phyloP scores from a whole-genome alignment of 2,329 filamentous ascomycete genomes.

The Aschersonia sp. region DNA sequence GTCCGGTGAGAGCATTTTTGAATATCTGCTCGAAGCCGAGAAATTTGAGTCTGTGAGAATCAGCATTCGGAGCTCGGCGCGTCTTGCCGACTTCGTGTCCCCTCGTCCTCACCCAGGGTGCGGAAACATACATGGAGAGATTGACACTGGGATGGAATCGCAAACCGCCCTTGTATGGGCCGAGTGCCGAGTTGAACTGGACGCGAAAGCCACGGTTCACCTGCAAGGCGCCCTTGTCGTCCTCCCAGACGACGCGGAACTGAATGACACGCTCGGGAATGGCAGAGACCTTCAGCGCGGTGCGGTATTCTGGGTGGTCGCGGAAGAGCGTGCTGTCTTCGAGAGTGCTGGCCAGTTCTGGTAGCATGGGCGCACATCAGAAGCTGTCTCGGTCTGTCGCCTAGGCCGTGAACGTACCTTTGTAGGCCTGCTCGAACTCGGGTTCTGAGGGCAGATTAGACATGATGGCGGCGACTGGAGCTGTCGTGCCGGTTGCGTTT shows the following conservation, averaged over 20 bases:
- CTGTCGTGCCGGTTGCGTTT: too few relatives aligned
- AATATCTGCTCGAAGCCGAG: slow-evolving; percentile 99
- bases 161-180: slow-evolving; percentile 95
- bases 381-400: background rate
- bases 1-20: slow-evolving; percentile 95
- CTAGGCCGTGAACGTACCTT: slow-evolving; percentile 37
- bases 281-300: slow-evolving; percentile 72
- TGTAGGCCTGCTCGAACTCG: slow-evolving; percentile 98
- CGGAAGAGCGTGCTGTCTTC: slow-evolving; percentile 87
- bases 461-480: slow-evolving; percentile 34
- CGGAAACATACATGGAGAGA: slow-evolving; percentile 39
- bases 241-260: slow-evolving; percentile 95
- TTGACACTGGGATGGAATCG: slow-evolving; percentile 87
- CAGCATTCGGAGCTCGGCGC: background rate
- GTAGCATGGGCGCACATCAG: background rate
- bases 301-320: slow-evolving; percentile 89
- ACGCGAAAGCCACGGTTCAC: slow-evolving; percentile 94
- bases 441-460: slow-evolving; percentile 78
- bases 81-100: background rate
- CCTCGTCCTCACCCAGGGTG: background rate
- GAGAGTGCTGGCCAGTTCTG: slow-evolving; percentile 88
- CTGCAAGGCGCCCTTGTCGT: slow-evolving; percentile 78
- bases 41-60: slow-evolving; percentile 61
- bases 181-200: slow-evolving; percentile 95
- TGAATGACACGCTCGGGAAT: slow-evolving; percentile 93